phyloP scores from a whole-genome alignment of 2,329 filamentous ascomycete species.

The Geosmithia flava region DNA sequence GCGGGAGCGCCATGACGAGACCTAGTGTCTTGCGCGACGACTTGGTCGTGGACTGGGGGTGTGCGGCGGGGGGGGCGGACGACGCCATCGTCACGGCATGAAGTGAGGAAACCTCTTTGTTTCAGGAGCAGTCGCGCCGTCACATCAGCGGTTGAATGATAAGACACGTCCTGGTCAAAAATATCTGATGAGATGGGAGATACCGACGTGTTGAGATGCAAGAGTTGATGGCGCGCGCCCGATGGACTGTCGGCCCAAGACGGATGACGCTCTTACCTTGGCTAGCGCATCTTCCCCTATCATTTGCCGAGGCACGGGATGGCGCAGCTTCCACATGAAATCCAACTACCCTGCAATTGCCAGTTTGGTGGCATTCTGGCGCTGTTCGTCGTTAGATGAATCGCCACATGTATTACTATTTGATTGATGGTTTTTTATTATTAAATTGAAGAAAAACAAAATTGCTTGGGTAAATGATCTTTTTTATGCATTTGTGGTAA shows the following conservation, averaged over 20 bases:
- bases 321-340: neutral
- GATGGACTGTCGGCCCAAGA: neutral
- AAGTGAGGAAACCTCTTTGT: neutral
- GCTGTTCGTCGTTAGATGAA: too few species aligned
- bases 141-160: neutral
- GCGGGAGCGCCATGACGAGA: constrained; percentile 41
- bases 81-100: constrained; percentile 2
- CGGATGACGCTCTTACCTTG: neutral
- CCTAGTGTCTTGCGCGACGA: constrained; percentile 12
- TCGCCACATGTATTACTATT: too few species aligned
- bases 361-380: neutral
- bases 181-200: neutral
- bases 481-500: too few species aligned
- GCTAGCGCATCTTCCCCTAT: neutral
- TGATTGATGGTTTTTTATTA: too few species aligned
- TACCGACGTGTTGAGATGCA: neutral
- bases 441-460: too few species aligned
- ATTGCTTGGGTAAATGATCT: too few species aligned
- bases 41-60: neutral
- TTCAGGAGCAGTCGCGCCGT: neutral
- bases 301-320: neutral
- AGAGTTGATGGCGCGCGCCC: neutral
- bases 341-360: neutral
- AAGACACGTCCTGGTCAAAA: neutral
- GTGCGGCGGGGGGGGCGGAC: neutral